Evolutionary conservation across 2,329 filamentous ascomycete genomes (phyloP).

Genomic region (Alternaria novae-zelandiae): DNA sequence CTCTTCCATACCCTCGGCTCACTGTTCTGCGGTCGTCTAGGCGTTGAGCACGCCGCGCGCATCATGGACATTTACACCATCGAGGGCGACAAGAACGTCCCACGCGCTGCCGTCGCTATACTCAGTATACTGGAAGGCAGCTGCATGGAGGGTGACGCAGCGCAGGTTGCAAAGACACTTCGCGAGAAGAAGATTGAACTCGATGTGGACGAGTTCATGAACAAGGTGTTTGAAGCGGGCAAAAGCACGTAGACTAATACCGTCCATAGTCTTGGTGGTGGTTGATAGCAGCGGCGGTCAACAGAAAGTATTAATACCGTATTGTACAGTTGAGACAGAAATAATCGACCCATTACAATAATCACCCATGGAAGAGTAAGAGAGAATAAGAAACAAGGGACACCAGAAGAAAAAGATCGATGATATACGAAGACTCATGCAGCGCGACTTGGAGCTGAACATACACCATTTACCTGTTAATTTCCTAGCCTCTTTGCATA

Average conservation of each 20-base stretch:
- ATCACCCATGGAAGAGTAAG: not conserved
- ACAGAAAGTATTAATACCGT: not conserved
- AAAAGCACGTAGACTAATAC: constrained; percentile 24
- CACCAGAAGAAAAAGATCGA: not conserved
- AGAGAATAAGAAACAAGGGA: not conserved
- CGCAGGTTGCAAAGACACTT: constrained; percentile 25
- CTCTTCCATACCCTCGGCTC: constrained; percentile 67
- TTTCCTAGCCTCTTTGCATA: not conserved
- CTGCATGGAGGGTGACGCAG: constrained; percentile 44
- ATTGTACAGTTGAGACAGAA: not conserved
- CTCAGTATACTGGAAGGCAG: constrained; percentile 60
- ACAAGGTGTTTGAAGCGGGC: constrained; percentile 42
- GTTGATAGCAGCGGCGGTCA: not conserved
- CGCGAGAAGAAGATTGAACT: constrained; percentile 22
- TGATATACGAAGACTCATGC: constrained; percentile 12
- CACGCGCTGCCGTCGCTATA: constrained; percentile 74
- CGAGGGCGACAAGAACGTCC: constrained; percentile 75
- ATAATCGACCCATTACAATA: not conserved
- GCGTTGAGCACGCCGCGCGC: constrained; percentile 72
- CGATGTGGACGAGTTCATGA: constrained; percentile 42
- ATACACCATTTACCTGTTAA: not conserved
- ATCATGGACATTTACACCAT: constrained; percentile 86
- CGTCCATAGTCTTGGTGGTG: not conserved
- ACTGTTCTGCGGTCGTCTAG: constrained; percentile 67
- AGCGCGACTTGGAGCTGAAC: constrained; percentile 8